These are phyloP conservation scores for Rhodotorula sp. DNA, from an alignment of 1,284 basidiomycete species.

Conservation along the genomic window DNA sequence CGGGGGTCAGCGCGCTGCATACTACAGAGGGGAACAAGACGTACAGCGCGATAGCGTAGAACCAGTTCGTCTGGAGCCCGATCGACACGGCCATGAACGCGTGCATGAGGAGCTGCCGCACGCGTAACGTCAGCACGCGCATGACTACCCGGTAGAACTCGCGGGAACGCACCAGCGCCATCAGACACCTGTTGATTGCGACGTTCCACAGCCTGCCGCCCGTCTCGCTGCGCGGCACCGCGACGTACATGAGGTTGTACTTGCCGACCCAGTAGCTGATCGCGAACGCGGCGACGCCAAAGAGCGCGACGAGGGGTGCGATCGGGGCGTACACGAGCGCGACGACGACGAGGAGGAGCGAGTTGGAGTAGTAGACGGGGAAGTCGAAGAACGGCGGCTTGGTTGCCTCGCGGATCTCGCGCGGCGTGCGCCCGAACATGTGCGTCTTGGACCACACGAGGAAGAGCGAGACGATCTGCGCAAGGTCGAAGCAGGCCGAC, in stretches of 20 bases:
- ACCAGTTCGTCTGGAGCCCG: conserved; percentile 76
- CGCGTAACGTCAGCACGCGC: background rate
- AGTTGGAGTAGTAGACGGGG: conserved; percentile 69
- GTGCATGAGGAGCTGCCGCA: conserved; percentile 43
- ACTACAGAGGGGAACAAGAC: background rate
- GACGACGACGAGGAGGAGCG: conserved; percentile 82
- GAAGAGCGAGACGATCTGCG: conserved; percentile 88
- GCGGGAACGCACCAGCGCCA: conserved; percentile 67
- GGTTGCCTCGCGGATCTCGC: conserved; percentile 94
- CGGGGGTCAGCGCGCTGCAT: no score
- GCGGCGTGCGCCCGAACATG: conserved; percentile 89
- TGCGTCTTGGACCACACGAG: conserved; percentile 82
- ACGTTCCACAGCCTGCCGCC: conserved; percentile 92
- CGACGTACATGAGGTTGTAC: conserved; percentile 93
- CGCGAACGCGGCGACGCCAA: conserved; percentile 73
- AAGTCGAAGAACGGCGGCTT: conserved; percentile 92
- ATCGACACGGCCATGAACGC: conserved; percentile 55
- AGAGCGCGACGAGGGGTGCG: conserved; percentile 72
- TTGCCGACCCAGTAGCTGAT: conserved; percentile 68
- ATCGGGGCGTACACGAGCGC: conserved; percentile 88
- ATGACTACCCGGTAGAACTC: background rate
- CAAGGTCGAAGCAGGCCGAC: conserved; percentile 89
- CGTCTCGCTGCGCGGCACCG: conserved; percentile 79
- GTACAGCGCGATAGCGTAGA: conserved; percentile 52
- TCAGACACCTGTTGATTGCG: conserved; percentile 78